A percentile compares a stretch with the other conserved stretches of the same genome.
These are phyloP conservation scores for Wallacemonas sp. DNA, from an alignment of 208 protist genomes.

Conservation along the genomic window DNA sequence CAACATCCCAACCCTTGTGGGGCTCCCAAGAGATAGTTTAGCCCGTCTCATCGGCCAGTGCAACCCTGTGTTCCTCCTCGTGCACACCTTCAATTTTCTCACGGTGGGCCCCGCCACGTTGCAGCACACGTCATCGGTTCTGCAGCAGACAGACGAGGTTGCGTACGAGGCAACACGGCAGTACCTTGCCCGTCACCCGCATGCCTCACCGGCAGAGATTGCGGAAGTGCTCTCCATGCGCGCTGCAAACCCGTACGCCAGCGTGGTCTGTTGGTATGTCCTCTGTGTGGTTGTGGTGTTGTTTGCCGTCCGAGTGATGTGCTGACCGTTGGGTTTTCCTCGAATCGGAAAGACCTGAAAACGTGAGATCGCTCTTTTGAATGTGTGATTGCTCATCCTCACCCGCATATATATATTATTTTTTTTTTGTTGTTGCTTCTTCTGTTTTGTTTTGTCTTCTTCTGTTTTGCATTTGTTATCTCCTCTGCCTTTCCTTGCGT, in stretches of 20 bases:
- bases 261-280: conserved; percentile 4
- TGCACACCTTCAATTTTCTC: neutral
- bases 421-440: neutral
- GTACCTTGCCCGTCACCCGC: neutral
- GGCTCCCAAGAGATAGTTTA: conserved; percentile 14
- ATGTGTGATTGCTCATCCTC: too few relatives aligned
- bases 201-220: neutral
- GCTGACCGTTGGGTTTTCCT: too few relatives aligned
- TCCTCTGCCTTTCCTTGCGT: neutral
- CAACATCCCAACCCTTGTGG: conserved; percentile 18
- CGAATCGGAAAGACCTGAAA: too few relatives aligned
- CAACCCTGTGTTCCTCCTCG: neutral
- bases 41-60: neutral
- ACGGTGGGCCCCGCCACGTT: neutral
- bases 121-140: neutral
- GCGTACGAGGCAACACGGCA: conserved; percentile 4
- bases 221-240: neutral
- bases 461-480: neutral
- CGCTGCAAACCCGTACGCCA: conserved; percentile 5
- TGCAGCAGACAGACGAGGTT: conserved; percentile 7
- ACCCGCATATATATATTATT: neutral
- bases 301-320: neutral
- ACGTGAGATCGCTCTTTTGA: too few relatives aligned
- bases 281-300: neutral
- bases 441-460: neutral